phyloP scores from a whole-genome alignment of 2,329 filamentous ascomycete species.

The Sclerotinia trifoliorum region DNA sequence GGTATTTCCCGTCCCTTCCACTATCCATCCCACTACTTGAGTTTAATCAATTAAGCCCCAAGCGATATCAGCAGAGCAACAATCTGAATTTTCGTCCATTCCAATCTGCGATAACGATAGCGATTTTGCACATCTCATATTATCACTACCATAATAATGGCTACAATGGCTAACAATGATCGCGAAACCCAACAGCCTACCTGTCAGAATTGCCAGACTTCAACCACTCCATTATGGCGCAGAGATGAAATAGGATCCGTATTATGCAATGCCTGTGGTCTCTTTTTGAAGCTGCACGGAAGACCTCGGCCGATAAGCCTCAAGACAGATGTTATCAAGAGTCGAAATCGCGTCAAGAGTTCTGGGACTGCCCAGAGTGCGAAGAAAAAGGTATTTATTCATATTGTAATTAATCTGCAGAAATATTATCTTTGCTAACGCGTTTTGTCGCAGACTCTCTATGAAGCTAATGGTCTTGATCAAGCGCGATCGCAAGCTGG shows the following conservation, averaged over 20 bases:
- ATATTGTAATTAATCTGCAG: not conserved
- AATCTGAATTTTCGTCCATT: constrained; percentile 23
- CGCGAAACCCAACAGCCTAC: constrained; percentile 73
- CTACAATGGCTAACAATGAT: constrained; percentile 50
- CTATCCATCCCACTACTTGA: constrained; percentile 1
- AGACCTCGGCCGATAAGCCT: constrained; percentile 90
- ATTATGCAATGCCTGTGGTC: constrained; percentile 95
- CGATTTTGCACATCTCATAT: constrained; percentile 23
- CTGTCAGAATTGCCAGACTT: constrained; percentile 94
- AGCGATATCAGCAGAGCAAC: constrained; percentile 19
- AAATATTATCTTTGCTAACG: constrained; percentile 34
- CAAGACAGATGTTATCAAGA: constrained; percentile 99
- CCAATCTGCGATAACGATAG: constrained; percentile 25
- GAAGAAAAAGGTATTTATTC: constrained; percentile 71
- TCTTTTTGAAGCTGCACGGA: constrained; percentile 96
- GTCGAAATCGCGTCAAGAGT: constrained; percentile 95
- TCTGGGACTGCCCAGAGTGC: constrained; percentile 71
- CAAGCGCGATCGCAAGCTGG: constrained; percentile 55
- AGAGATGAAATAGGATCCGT: constrained; percentile 94
- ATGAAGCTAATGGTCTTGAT: constrained; percentile 58
- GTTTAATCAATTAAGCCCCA: constrained; percentile 6
- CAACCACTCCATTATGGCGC: constrained; percentile 94
- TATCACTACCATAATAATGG: constrained; percentile 40
- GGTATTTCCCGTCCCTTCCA: not conserved
- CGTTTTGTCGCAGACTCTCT: constrained; percentile 36